phyloP scores from a whole-genome alignment of 768 basidiomycete species.

The Boletus pseudo-olivaceus region DNA sequence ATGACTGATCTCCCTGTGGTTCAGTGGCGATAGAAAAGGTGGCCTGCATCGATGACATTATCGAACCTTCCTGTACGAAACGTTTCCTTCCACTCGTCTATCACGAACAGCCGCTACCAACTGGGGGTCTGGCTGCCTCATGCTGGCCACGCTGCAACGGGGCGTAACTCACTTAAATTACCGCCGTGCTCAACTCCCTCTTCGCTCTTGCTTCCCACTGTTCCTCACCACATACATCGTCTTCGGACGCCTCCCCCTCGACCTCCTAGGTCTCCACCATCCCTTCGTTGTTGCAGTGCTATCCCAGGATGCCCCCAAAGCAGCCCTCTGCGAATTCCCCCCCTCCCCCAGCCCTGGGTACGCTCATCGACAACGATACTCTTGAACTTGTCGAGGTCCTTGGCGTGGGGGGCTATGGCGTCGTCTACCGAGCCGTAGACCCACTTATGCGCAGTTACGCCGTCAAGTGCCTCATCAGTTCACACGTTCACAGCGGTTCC shows the following conservation, averaged over 20 bases:
- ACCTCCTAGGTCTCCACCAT: constrained; percentile 22
- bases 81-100: constrained; percentile 30
- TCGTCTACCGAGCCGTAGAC: constrained; percentile 86
- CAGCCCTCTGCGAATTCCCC: constrained; percentile 39
- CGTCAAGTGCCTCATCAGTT: constrained; percentile 84
- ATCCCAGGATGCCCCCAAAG: constrained; percentile 30
- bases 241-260: constrained; percentile 20
- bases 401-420: constrained; percentile 92
- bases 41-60: constrained; percentile 18
- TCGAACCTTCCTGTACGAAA: constrained; percentile 27
- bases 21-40: constrained; percentile 31
- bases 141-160: constrained; percentile 35
- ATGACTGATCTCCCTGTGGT: constrained; percentile 27
- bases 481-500: constrained; percentile 38
- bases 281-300: constrained; percentile 16
- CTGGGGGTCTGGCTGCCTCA: constrained; percentile 34
- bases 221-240: constrained; percentile 19
- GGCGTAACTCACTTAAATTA: constrained; percentile 32
- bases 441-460: constrained; percentile 62
- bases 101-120: constrained; percentile 31
- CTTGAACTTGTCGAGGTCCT: constrained; percentile 85
- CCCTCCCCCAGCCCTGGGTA: constrained; percentile 57
- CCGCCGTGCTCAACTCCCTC: constrained; percentile 19
- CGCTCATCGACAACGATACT: constrained; percentile 75
- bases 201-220: constrained; percentile 27